phyloP scores from a whole-genome alignment of 371 early-diverging fungal species.

The Mortierella sp. region DNA sequence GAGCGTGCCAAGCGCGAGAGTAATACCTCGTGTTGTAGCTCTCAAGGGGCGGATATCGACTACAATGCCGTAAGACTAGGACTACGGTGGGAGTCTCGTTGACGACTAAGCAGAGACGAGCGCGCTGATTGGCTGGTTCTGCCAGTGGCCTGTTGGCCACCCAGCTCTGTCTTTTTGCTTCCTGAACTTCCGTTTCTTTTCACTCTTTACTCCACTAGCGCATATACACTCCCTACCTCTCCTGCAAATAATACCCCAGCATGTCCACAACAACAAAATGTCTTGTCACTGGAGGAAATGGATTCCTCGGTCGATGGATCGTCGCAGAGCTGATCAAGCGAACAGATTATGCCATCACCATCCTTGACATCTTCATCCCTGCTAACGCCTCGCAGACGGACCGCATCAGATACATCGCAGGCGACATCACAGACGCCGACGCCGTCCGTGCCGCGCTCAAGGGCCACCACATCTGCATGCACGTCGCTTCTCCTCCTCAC shows the following conservation, averaged over 20 bases:
- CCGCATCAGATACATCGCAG: conserved; percentile 70
- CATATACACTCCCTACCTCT: no score
- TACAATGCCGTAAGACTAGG: no score
- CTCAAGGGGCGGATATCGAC: no score
- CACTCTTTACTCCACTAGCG: no score
- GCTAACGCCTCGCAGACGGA: conserved; percentile 63
- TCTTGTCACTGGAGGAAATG: conserved; percentile 91
- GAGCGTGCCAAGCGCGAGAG: no score
- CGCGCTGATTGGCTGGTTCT: conserved; percentile 41
- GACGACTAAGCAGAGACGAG: background rate
- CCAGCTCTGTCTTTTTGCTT: background rate
- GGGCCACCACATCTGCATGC: conserved; percentile 83
- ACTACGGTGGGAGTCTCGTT: no score
- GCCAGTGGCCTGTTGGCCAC: background rate
- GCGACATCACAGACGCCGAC: conserved; percentile 79
- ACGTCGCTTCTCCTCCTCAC: conserved; percentile 92
- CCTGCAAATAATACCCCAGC: background rate
- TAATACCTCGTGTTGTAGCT: no score
- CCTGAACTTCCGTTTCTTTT: no score
- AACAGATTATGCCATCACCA: conserved; percentile 66
- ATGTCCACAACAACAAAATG: conserved; percentile 59
- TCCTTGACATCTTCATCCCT: conserved; percentile 80
- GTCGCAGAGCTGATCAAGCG: conserved; percentile 80
- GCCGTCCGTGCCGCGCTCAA: conserved; percentile 75
- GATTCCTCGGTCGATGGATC: conserved; percentile 89